These are phyloP conservation scores for Xylaria scruposa DNA, from an alignment of 495 filamentous ascomycete species.

Conservation along the genomic window DNA sequence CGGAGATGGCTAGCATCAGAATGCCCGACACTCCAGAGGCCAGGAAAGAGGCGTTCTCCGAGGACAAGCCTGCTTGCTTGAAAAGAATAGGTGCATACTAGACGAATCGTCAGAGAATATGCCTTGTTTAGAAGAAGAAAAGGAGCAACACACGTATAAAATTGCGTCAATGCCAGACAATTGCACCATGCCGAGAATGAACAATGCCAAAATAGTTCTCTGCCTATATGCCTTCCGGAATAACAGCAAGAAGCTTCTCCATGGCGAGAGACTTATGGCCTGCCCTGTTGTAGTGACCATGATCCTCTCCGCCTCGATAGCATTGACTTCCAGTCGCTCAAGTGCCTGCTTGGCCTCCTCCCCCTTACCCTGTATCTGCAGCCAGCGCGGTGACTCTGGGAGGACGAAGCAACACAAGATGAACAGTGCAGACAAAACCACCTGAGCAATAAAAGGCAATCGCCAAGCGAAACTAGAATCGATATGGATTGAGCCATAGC, in stretches of 20 bases:
- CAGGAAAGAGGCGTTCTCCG: constrained; percentile 53
- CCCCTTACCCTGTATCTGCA: constrained; percentile 42
- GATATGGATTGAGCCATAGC: constrained; percentile 59
- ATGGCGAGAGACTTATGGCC: constrained; percentile 45
- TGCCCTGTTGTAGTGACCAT: constrained; percentile 44
- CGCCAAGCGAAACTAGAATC: constrained; percentile 64
- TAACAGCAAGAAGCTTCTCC: constrained; percentile 29
- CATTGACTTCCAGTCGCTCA: constrained; percentile 55
- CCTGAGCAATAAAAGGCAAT: constrained; percentile 57
- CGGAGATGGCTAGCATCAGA: constrained; percentile 54
- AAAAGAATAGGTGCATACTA: constrained; percentile 63
- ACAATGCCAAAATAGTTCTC: constrained; percentile 52
- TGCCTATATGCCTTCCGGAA: constrained; percentile 45
- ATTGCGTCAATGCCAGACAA: constrained; percentile 60
- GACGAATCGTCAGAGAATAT: neutral
- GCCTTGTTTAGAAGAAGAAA: neutral
- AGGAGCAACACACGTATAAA: constrained; percentile 51
- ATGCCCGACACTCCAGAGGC: constrained; percentile 60
- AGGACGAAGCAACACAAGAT: constrained; percentile 47
- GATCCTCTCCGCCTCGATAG: constrained; percentile 55
- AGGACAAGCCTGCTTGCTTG: constrained; percentile 54
- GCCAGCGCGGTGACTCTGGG: constrained; percentile 53
- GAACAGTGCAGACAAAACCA: constrained; percentile 49
- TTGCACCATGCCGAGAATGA: constrained; percentile 59
- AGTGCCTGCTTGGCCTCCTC: constrained; percentile 45